Percentiles rank a stretch among this genome's conserved stretches.
Conservation (phyloP, 2,329 filamentous ascomycete species). For the Botrytis squamosa region DNA sequence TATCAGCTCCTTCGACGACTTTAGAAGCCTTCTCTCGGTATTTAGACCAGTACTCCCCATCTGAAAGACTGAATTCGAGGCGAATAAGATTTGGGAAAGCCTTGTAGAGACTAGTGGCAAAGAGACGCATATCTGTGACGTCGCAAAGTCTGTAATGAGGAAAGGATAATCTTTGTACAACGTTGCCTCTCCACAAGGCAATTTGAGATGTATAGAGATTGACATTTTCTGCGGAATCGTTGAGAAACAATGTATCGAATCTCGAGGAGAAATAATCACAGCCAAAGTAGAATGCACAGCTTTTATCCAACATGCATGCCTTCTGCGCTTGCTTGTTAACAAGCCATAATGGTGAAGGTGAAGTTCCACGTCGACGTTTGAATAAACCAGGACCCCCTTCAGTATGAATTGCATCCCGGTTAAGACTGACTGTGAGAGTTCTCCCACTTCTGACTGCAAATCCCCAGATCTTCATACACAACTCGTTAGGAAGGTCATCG, state of each 20-base stretch:
- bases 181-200: not conserved
- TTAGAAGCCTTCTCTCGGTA: not conserved
- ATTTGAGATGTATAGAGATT: not conserved
- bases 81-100: conserved; percentile 1
- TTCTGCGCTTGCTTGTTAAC: not conserved
- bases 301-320: not conserved
- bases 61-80: not conserved
- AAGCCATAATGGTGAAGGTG: conserved; percentile 3
- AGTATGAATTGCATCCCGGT: not conserved
- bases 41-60: not conserved
- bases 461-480: conserved; percentile 3
- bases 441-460: not conserved
- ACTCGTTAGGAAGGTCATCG: not conserved
- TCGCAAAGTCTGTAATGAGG: conserved; percentile 1
- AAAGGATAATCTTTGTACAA: not conserved
- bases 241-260: conserved; percentile 12
- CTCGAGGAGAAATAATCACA: conserved; percentile 1
- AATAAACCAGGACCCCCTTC: conserved; percentile 3
- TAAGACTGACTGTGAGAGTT: not conserved
- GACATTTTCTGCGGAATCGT: not conserved
- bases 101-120: not conserved
- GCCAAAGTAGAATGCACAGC: not conserved
- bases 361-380: not conserved
- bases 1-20: not conserved
- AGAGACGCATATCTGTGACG: not conserved